phyloP scores from a whole-genome alignment of 306 rosid genomes.

The Macrotyloma uniflorum region DNA sequence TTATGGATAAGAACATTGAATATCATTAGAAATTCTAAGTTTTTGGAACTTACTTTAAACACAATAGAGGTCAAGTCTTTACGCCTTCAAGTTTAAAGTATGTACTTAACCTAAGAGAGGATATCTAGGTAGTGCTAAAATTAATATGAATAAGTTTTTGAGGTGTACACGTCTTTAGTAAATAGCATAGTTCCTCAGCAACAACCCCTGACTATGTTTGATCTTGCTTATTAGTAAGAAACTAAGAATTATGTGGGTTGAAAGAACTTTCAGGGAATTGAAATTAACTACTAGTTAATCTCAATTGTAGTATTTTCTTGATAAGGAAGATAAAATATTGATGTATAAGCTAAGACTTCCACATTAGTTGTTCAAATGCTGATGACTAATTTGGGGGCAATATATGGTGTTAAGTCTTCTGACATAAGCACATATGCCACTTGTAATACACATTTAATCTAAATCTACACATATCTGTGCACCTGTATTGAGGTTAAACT shows the following conservation, averaged over 20 bases:
- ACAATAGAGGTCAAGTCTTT: not conserved
- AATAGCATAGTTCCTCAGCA: not conserved
- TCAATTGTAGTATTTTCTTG: not conserved
- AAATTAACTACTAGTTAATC: not conserved
- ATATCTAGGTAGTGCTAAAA: not conserved
- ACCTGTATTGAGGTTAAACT: not conserved
- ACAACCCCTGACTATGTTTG: not conserved
- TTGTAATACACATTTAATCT: not conserved
- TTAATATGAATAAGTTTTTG: not conserved
- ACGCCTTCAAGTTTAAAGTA: not conserved
- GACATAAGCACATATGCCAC: not conserved
- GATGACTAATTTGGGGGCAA: not conserved
- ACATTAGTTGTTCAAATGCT: not conserved
- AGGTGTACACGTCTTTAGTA: not conserved
- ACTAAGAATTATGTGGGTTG: not conserved
- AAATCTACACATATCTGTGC: not conserved
- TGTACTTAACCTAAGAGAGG: not conserved
- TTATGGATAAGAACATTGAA: not conserved
- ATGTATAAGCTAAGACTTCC: not conserved
- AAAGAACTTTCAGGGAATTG: not conserved
- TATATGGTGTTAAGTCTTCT: not conserved
- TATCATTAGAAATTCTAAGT: not conserved
- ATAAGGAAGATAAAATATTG: constrained; percentile 11
- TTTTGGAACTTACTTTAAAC: not conserved
- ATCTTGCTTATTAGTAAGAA: not conserved